Evolutionary conservation across 257 asterid species (phyloP).

Genomic region (Nicotiana paniculata): DNA sequence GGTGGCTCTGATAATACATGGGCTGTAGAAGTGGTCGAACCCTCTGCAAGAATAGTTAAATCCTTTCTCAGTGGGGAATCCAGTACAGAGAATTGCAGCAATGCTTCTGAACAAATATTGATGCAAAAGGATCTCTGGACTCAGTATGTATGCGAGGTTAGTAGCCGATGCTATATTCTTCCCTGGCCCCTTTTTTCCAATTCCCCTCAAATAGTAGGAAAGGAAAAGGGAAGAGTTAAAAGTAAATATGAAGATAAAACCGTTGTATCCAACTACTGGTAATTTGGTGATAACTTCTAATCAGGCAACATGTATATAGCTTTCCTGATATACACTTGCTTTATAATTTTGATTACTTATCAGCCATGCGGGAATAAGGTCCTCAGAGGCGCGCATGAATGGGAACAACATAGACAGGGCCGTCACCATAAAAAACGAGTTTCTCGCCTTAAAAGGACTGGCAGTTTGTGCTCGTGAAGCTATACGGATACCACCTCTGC

Average conservation of each 20-base stretch:
- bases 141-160: slow-evolving; percentile 61
- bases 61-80: slow-evolving; percentile 39
- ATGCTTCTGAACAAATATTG: slow-evolving; percentile 15
- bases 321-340: not conserved
- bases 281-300: not conserved
- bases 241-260: not conserved
- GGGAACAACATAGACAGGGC: slow-evolving; percentile 86
- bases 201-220: not conserved
- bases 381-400: slow-evolving; percentile 83
- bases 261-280: not conserved
- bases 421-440: slow-evolving; percentile 73
- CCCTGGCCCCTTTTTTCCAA: not conserved
- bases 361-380: slow-evolving; percentile 83
- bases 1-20: slow-evolving; percentile 50
- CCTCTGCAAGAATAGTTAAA: slow-evolving; percentile 41
- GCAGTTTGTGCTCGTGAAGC: slow-evolving; percentile 4
- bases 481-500: not conserved
- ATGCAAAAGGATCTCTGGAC: slow-evolving; percentile 70
- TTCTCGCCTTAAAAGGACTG: slow-evolving; percentile 45
- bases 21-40: slow-evolving; percentile 60
- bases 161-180: not conserved
- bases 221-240: not conserved
- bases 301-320: not conserved
- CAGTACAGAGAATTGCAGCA: slow-evolving; percentile 16
- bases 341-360: not conserved